Evolutionary conservation across 129 eudicot species (phyloP), one percentile per base, ranked within the genome.

Genomic region (Solidago caesia): DNA sequence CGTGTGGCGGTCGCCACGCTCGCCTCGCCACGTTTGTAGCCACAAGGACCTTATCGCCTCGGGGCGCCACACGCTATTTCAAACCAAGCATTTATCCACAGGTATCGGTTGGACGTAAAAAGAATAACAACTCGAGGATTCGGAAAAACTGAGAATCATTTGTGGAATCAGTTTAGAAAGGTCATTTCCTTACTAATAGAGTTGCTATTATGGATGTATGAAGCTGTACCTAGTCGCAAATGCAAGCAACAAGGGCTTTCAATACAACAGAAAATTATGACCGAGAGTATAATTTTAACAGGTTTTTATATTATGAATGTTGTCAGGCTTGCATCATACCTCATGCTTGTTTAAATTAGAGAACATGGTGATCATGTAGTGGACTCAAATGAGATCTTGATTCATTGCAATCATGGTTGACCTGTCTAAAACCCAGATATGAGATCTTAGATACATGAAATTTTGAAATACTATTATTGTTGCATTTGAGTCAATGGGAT

Each of bases 301-400:
- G 59, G 16, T 52, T 5, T 53, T 4, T 74, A 11, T 53, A 13
- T 43, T 15, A 68, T 59, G 48, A 44, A 12, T 51, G 79, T 75
- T 69, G 56, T 48, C 52, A 77, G 42, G 70, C 64, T 59, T 60
- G 70, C 33, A 77, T 70, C 76, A 70, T 70, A 69, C 44, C 39
- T 48, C 70, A 68, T 60, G 75, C 27, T 69, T 77, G 64, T 69
- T 41, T 58, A 60, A 68, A 58, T 77, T 26, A 77, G 76, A 77
- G 70, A 77, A 58, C 63, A 47, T 59, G 80, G 81, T 77, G 75
- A 48, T 67, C 60, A 67, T 59, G 70, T 44, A 68, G 75, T 77
- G 70, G 47, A 68, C 63, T 68, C 42, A 29, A 13, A 60, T 70
- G 64, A 48, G 71, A 77, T 77, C 76, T 77, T 69, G 81, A 77